Evolutionary conservation across 805 yeast genomes (phyloP), one percentile per base, ranked within the genome.

Genomic region (Myxozyma vanderwaltii): DNA sequence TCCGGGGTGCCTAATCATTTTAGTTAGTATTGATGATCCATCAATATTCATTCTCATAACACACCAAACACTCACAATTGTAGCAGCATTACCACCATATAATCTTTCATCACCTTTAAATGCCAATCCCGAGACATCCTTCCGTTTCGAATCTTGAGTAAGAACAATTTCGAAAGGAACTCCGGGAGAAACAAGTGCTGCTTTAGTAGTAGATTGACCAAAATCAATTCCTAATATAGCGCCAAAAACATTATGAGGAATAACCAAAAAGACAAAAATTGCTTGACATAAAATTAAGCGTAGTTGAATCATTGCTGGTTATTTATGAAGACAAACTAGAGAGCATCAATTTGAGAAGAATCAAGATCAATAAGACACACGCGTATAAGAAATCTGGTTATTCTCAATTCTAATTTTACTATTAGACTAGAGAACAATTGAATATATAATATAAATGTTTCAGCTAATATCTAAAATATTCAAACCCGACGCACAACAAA

Each of bases 141-240:
- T 94, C 58, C 99, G 80, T 74, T 91, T 89, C 2, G 96, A 86
- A 68, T 94, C 98, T 26, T 89, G 86, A 3, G 97, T 89, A 62
- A 94, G 76, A 13, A 94, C 86, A 41, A 94, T 81, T 69, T 94
- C 98, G 70, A 91, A 85, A 15, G 91, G 87, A 21, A 90, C 84
- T 12, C 91, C 89, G 0, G 97, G 97, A 0, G 97, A 96, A 41
- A 94, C 88, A 47, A 94, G 77, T 51, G 86, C 89, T 1, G 96
- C 90, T 71, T 94, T 94, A 24, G 91, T 82, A 76, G 79, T 88
- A 69, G 91, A 92, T 56, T 88, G 86, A 54, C 99, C 99, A 69
- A 81, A 85, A 71, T 94, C 99, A 40, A 94, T 77, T 23, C 97
- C 98, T 51, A 94, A 76, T 8, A 94, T 81, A 1, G 97, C 92